Conservation (phyloP, 164 flowering plant species). For the Cinnamomum chago region DNA sequence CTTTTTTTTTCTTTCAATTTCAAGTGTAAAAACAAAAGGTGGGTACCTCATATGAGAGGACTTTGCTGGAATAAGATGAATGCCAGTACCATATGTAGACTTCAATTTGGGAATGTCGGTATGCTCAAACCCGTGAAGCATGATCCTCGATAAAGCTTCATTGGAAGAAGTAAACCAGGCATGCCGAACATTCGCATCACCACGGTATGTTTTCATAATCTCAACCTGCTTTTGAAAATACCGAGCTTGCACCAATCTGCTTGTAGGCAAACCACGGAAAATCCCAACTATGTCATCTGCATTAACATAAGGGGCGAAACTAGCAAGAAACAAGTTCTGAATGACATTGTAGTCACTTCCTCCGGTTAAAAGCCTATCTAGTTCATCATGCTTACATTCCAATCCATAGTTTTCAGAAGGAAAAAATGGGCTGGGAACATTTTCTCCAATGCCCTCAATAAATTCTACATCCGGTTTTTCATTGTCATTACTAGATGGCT, state of each 20-base stretch:
- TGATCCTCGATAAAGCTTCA: slow-evolving; percentile 35
- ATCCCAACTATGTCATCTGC: slow-evolving; percentile 41
- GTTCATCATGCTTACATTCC: slow-evolving; percentile 10
- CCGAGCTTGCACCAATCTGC: slow-evolving; percentile 32
- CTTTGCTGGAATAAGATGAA: slow-evolving; percentile 59
- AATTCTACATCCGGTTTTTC: slow-evolving; percentile 20
- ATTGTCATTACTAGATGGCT: slow-evolving; percentile 16
- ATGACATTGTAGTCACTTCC: slow-evolving; percentile 3
- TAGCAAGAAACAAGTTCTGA: slow-evolving; percentile 14
- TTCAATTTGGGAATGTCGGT: slow-evolving; percentile 28
- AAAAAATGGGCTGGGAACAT: slow-evolving; percentile 12
- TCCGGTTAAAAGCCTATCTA: background rate
- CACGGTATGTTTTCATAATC: slow-evolving; percentile 51
- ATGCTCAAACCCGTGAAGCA: slow-evolving; percentile 61
- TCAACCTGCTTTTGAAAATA: slow-evolving; percentile 76
- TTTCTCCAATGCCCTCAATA: slow-evolving; percentile 30
- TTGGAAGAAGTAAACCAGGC: slow-evolving; percentile 82
- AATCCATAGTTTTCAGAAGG: slow-evolving; percentile 20
- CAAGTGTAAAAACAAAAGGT: background rate
- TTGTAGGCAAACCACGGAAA: slow-evolving; percentile 17
- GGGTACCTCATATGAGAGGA: slow-evolving; percentile 53
- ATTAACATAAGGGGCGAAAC: slow-evolving; percentile 28
- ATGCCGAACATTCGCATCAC: slow-evolving; percentile 70
- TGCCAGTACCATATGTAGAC: slow-evolving; percentile 58
- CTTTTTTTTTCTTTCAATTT: background rate